phyloP scores from a whole-genome alignment of 169 alveolate genomes.

The Cystoisospora suis region DNA sequence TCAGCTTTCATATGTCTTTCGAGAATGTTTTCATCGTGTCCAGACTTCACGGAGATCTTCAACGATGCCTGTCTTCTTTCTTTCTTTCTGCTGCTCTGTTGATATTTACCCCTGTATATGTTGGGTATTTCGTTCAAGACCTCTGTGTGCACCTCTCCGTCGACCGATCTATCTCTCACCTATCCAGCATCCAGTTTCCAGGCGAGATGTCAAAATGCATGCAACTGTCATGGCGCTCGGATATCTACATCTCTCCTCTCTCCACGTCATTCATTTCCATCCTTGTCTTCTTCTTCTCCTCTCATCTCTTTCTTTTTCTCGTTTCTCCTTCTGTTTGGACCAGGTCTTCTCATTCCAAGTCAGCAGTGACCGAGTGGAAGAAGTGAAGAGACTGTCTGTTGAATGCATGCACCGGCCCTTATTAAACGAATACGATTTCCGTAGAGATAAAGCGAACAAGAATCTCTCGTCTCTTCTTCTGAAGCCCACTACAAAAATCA shows the following conservation, averaged over 20 bases:
- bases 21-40: no score
- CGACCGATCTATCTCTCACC: no score
- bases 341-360: constrained; percentile 89
- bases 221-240: neutral
- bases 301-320: neutral
- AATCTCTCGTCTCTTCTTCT: constrained; percentile 85
- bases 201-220: no score
- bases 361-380: constrained; percentile 83
- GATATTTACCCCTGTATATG: neutral
- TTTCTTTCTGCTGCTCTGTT: no score
- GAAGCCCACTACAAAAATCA: constrained; percentile 90
- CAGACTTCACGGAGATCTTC: no score
- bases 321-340: neutral
- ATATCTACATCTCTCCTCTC: neutral
- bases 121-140: neutral
- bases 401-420: constrained; percentile 92
- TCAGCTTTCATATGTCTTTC: no score
- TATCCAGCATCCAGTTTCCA: no score
- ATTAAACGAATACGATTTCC: constrained; percentile 96
- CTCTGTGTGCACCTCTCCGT: neutral
- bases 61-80: no score
- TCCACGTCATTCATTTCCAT: neutral
- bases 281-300: neutral
- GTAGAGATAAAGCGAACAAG: constrained; percentile 89
- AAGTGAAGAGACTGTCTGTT: constrained; percentile 89